Percentiles rank a stretch among this genome's conserved stretches.
These are phyloP conservation scores for Backusella luteola DNA, from an alignment of 192 early-diverging fungal species.

Conservation along the genomic window DNA sequence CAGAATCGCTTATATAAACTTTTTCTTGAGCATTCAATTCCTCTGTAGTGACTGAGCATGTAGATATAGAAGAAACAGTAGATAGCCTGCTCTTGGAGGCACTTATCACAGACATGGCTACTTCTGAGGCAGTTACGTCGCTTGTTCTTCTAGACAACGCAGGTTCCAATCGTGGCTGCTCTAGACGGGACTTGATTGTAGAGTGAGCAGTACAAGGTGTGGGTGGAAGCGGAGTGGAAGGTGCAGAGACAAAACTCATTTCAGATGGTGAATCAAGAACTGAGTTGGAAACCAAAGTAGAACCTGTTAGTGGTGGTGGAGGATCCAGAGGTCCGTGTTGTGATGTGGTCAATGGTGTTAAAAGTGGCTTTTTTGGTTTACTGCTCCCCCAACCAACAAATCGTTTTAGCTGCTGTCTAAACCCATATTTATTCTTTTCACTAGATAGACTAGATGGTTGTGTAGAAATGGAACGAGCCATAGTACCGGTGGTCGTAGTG, in stretches of 20 bases:
- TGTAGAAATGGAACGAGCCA: conserved; percentile 13
- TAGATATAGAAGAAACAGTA: conserved; percentile 13
- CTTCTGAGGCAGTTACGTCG: background rate
- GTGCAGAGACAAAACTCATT: conserved; percentile 17
- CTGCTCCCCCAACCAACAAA: conserved; percentile 19
- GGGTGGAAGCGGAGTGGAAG: conserved; percentile 4
- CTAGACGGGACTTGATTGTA: conserved; percentile 5
- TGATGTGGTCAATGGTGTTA: background rate
- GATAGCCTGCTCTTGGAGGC: conserved; percentile 4
- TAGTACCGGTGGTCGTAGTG: background rate
- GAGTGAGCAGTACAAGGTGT: conserved; percentile 15
- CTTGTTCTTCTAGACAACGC: background rate
- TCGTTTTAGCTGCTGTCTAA: conserved; percentile 18
- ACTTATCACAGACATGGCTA: background rate
- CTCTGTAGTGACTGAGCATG: conserved; percentile 5
- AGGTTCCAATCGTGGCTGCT: background rate
- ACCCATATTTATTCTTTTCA: conserved; percentile 2
- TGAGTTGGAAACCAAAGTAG: background rate
- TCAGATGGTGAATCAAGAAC: conserved; percentile 14
- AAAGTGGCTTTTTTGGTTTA: conserved; percentile 6
- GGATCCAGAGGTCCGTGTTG: background rate
- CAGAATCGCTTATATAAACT: background rate
- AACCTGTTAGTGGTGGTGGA: background rate
- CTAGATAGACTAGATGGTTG: background rate
- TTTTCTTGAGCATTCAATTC: background rate